Base-by-base conservation (phyloP, 140 eudicot species). In the Erigeron philadelphicus region DNA sequence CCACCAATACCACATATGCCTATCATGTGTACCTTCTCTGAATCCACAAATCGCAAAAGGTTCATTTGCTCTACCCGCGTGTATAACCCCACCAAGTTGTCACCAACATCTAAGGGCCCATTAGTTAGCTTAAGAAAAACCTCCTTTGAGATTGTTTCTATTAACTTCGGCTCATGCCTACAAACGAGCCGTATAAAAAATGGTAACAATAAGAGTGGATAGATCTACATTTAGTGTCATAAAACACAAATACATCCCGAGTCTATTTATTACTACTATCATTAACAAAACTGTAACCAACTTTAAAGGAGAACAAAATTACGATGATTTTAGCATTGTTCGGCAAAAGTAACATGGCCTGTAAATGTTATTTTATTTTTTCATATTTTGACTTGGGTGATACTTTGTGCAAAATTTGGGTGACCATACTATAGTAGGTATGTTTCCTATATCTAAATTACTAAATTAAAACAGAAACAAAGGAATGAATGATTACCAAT, bases 1-100 rank as follows among this genome's bases (percentile, higher is more conserved):
- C 89, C 90, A 50, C 86, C 86, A 62, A 74, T 75, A 9, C 89
- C 89, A 42, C 79, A 74, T 49, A 84, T 62, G 58, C 81, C 84
- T 1, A 84, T 35, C 58, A 76, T 49, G 66, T 72, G 76, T 58
- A 79, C 80, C 59, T 65, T 73, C 17, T 40, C 17, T 23, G 73
- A 49, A 16, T 38, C 47, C 11, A 68, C 61, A 61, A 53, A 49
- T 47, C 57, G 72, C 76, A 8, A 16, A 1, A 56, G 72, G 66
- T 75, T 9, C 67, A 84, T 57, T 75, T 75, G 72, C 56, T 68
- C 64, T 8, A 71, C 75, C 5, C 82, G 84, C 12, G 75, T 52
- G 69, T 72, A 72, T 50, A 84, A 54, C 46, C 86, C 90, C 57
- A 84, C 84, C 0, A 78, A 78, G 69, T 78, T 72, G 11, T 75